Base-by-base conservation (phyloP, 768 basidiomycete genomes). In the Multifurca ochricompacta region DNA sequence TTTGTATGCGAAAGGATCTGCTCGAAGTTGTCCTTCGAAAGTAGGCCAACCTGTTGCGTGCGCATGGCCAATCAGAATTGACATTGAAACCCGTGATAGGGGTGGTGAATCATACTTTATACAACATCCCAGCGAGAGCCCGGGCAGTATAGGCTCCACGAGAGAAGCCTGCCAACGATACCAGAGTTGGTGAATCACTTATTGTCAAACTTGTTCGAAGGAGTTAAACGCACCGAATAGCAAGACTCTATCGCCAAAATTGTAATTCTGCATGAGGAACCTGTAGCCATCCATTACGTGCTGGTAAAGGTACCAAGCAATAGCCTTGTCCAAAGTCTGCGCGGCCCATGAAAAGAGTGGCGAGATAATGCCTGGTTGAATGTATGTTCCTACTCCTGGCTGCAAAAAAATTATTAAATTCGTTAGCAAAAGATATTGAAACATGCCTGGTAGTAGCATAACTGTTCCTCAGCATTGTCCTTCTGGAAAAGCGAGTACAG, bases 211-310 rank as follows among this genome's bases (percentile, higher is more conserved):
- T 84, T 82, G 1, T 60, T 18, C 65, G 43, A 41, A 34, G 45
- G 55, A 54, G 62, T 6, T 6, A 6, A 32, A 35, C 71, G 23
- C 51, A 82, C 84, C 86, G 53, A 88, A 87, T 19, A 89, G 67
- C 62, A 82, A 87, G 28, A 90, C 78, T 65, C 75, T 86, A 65
- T 88, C 87, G 1, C 87, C 89, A 0, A 69, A 61, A 16, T 70
- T 73, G 64, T 84, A 88, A 62, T 85, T 89, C 57, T 84, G 75
- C 88, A 91, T 89, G 49, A 91, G 69, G 66, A 83, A 91, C 57
- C 70, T 72, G 67, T 91, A 91, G 0, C 89, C 89, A 7, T 77
- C 82, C 68, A 81, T 77, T 21, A 89, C 82, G 67, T 89, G 87
- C 1, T 64, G 75, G 49, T 82, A 80, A 37, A 89, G 71, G 62